Percentiles rank a stretch among this genome's conserved stretches.
These are phyloP conservation scores for Hypoxylon intermedium DNA, from an alignment of 495 filamentous ascomycete species.

Conservation along the genomic window DNA sequence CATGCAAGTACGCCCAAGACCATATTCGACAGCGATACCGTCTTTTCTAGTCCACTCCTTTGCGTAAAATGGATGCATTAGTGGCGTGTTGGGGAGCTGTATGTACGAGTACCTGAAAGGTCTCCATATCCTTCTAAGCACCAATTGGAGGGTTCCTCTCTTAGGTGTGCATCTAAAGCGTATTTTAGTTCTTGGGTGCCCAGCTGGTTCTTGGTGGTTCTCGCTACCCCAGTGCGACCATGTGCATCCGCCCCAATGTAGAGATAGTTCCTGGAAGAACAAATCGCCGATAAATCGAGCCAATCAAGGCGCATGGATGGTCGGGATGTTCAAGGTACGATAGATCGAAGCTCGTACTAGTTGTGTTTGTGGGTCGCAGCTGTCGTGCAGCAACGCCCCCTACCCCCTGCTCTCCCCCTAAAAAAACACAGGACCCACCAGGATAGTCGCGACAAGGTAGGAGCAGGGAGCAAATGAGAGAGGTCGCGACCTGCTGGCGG, in stretches of 20 bases:
- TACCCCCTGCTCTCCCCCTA: conserved; percentile 10
- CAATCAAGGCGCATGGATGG: conserved; percentile 18
- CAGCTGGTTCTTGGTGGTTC: neutral
- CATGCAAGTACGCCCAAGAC: conserved; percentile 8
- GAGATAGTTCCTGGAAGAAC: conserved; percentile 19
- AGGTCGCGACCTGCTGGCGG: conserved; percentile 17
- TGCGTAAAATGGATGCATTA: conserved; percentile 32
- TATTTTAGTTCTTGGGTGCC: conserved; percentile 8
- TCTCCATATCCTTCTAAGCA: conserved; percentile 22
- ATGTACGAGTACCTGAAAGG: conserved; percentile 19
- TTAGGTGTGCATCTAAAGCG: conserved; percentile 33
- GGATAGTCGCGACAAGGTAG: conserved; percentile 26
- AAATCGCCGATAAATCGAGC: conserved; percentile 19
- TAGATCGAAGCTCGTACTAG: conserved; percentile 22
- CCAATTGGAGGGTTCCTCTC: conserved; percentile 30
- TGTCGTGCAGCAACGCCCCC: conserved; percentile 37
- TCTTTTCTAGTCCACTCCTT: conserved; percentile 22
- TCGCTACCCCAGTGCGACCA: neutral
- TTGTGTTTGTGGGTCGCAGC: conserved; percentile 33
- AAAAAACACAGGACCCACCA: conserved; percentile 22
- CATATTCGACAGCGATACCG: conserved; percentile 23
- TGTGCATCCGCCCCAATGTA: conserved; percentile 17
- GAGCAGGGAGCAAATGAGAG: conserved; percentile 16
- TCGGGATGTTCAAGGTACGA: neutral
- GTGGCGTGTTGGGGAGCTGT: conserved; percentile 33